A percentile compares a stretch with the other conserved stretches of the same genome.
These are phyloP conservation scores for Zelopaecilomyces penicillatus DNA, from an alignment of 2,329 filamentous ascomycete species.

Conservation along the genomic window DNA sequence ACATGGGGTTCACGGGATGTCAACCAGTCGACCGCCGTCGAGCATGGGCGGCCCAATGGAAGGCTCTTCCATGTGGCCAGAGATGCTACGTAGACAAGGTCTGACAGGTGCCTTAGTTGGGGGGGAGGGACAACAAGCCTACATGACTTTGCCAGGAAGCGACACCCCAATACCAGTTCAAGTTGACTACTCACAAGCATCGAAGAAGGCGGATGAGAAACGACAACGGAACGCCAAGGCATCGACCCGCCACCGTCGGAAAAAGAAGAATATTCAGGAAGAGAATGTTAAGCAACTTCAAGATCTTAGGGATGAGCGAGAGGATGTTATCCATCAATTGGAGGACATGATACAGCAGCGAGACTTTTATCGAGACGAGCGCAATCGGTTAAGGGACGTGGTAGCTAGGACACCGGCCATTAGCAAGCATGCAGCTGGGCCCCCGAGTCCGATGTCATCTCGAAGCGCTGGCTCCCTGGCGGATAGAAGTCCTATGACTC, in stretches of 20 bases:
- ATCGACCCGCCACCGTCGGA: constrained; percentile 70
- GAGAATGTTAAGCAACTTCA: constrained; percentile 63
- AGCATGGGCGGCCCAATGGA: constrained; percentile 15
- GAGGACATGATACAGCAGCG: constrained; percentile 52
- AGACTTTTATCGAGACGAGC: constrained; percentile 66
- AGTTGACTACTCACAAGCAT: constrained; percentile 74
- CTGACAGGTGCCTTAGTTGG: constrained; percentile 18
- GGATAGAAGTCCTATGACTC: constrained; percentile 28
- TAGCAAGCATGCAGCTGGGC: constrained; percentile 43
- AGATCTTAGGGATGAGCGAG: constrained; percentile 58
- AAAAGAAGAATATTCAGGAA: constrained; percentile 74
- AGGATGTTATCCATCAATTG: constrained; percentile 50
- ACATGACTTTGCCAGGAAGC: constrained; percentile 29
- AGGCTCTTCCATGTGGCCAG: constrained; percentile 21
- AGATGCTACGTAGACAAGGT: constrained; percentile 23
- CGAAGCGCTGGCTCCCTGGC: constrained; percentile 27
- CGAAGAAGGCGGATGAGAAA: constrained; percentile 77
- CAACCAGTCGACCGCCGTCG: constrained; percentile 15
- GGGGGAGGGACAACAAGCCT: constrained; percentile 29
- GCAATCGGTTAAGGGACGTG: constrained; percentile 63
- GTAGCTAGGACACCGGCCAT: constrained; percentile 51
- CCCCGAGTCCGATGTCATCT: constrained; percentile 39
- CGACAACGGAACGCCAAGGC: constrained; percentile 77
- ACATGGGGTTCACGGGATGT: constrained; percentile 13
- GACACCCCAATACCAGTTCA: constrained; percentile 47